phyloP scores from a whole-genome alignment of 108 stramenopile genomes.

The Skeletonema menzelii region DNA sequence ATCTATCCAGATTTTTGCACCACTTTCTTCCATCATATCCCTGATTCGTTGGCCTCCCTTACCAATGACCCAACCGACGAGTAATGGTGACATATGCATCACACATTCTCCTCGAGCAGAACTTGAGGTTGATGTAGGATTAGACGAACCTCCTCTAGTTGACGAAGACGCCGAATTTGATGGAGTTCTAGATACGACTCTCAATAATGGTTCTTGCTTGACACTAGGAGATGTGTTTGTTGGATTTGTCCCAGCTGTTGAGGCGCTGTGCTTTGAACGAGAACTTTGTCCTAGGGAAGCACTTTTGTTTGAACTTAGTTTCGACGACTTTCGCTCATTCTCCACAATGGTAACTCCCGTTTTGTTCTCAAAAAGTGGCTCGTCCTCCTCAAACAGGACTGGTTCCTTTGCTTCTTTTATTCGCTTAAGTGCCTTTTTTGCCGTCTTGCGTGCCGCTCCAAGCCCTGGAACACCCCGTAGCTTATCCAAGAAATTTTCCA shows the following conservation, averaged over 20 bases:
- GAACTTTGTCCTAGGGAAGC: conserved; percentile 8
- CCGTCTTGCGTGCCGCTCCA: conserved; percentile 85
- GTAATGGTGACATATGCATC: conserved; percentile 68
- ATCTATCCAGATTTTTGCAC: conserved; percentile 92
- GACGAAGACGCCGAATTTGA: conserved; percentile 18
- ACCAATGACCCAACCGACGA: conserved; percentile 92
- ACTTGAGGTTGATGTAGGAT: conserved; percentile 17
- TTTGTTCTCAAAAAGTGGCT: conserved; percentile 12
- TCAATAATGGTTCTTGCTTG: conserved; percentile 48
- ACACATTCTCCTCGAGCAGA: conserved; percentile 60
- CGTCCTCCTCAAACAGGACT: conserved; percentile 12
- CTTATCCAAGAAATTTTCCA: conserved; percentile 68
- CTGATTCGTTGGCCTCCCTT: conserved; percentile 86
- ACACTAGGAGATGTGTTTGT: conserved; percentile 11
- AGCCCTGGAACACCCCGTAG: conserved; percentile 86
- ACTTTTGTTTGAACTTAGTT: not conserved
- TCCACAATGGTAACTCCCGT: not conserved
- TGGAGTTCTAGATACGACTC: conserved; percentile 43
- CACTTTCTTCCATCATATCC: conserved; percentile 91
- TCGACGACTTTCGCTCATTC: conserved; percentile 16
- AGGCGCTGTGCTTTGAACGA: conserved; percentile 19
- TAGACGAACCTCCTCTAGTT: conserved; percentile 17
- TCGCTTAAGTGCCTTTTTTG: conserved; percentile 88
- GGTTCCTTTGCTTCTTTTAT: conserved; percentile 49
- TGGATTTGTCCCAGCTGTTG: conserved; percentile 16